Evolutionary conservation across 371 early-diverging fungal genomes (phyloP), one percentile per base, ranked within the genome.

Genomic region (Mortierella sp.): DNA sequence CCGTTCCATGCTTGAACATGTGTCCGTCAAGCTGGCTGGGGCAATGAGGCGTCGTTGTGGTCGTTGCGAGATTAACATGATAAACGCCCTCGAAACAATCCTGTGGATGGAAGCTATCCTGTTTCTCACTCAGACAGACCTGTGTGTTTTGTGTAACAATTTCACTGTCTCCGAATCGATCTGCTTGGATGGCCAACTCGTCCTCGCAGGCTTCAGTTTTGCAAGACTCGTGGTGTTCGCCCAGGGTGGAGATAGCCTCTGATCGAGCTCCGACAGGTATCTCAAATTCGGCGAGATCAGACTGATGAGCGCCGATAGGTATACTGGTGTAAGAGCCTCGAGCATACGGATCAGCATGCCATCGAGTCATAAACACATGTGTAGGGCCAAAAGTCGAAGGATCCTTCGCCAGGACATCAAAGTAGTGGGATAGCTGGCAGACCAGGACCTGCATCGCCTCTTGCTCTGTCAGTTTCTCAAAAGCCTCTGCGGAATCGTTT

Each of bases 311-410:
- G 6, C 78, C 78, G 3, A 76, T 51, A n/a, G 78, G 78, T 58
- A 74, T 76, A 24, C 78, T 76, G 14, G 78, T 70, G 21, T 76
- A 76, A 2, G 78, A 76, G 16, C 78, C 78, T 30, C 71, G 43
- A 10, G 78, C 70, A 55, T 45, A 76, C 1, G 78, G 78, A 39
- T 76, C 78, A 0, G 78, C 49, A 19, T 58, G 28, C 78, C 78
- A 76, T 6, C 71, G 78, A 19, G 71, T 70, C 71, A 76, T 70
- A 42, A 62, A 70, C 18, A 53, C 49, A 1, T 28, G 48, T 3
- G 66, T 66, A 6, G 71, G 78, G n/a, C 24, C 46, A 5, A 43
- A 56, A 6, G 34, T 34, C 3, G 51, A 53, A 28, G 69, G 74
- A 14, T 68, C 65, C 28, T 55, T 63, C 52, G 50, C 46, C 3